These are phyloP conservation scores for Pelargonium nanum DNA, from an alignment of 345 rosid genomes.

Conservation along the genomic window DNA sequence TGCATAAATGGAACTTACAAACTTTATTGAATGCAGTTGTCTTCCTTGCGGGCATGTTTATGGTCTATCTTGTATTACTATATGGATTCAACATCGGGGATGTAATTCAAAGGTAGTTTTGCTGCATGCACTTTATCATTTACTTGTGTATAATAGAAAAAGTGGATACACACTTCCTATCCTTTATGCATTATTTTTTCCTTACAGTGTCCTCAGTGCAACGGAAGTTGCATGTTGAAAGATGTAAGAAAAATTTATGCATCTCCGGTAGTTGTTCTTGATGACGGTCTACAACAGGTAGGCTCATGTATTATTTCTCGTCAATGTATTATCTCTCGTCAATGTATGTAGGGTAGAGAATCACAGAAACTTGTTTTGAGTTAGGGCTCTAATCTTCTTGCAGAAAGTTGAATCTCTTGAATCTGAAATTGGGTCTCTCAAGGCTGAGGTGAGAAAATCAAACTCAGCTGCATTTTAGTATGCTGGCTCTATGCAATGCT, in stretches of 20 bases:
- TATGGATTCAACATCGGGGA: conserved; percentile 42
- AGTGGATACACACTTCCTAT: neutral
- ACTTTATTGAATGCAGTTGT: conserved; percentile 40
- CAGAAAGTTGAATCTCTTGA: conserved; percentile 51
- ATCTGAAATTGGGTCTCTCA: conserved; percentile 34
- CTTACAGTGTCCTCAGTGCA: conserved; percentile 68
- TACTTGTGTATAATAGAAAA: neutral
- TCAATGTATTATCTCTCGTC: no score
- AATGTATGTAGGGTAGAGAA: no score
- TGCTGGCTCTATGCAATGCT: no score
- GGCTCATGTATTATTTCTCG: no score
- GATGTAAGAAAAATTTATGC: conserved; percentile 55
- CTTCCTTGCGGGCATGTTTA: conserved; percentile 74
- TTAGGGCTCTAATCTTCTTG: no score
- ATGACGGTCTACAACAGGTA: conserved; percentile 57
- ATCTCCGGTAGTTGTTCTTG: conserved; percentile 48
- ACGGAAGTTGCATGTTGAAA: conserved; percentile 30
- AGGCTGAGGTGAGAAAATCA: conserved; percentile 63
- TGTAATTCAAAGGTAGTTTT: conserved; percentile 38
- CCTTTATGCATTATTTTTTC: conserved; percentile 1
- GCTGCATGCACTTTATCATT: conserved; percentile 7
- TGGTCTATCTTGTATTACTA: conserved; percentile 55
- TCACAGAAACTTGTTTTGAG: no score
- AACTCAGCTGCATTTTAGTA: no score
- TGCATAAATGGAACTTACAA: no score